Evolutionary conservation across 495 filamentous ascomycete species (phyloP).

Genomic region (Neurospora sp.): DNA sequence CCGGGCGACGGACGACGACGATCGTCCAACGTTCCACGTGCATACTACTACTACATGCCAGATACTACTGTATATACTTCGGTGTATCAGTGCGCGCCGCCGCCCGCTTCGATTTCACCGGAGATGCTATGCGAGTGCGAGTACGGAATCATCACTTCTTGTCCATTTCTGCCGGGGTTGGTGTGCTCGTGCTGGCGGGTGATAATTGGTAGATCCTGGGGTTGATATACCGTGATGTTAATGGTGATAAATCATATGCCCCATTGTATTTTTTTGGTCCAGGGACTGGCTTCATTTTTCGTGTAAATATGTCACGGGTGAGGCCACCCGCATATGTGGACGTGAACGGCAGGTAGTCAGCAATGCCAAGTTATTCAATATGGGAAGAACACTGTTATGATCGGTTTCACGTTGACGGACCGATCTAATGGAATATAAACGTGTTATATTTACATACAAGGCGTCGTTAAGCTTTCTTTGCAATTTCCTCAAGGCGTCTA

Average conservation of each 20-base stretch:
- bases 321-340: neutral
- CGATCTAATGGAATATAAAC: neutral
- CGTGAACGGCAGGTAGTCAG: neutral
- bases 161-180: neutral
- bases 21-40: neutral
- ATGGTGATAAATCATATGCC: neutral
- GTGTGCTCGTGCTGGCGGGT: neutral
- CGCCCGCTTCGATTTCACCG: neutral
- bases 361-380: neutral
- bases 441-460: neutral
- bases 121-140: neutral
- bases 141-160: neutral
- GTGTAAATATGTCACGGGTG: neutral
- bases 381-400: neutral
- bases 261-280: neutral
- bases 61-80: neutral
- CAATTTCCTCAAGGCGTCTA: neutral
- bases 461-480: neutral
- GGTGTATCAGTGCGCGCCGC: neutral
- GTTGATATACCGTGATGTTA: neutral
- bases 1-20: neutral
- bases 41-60: neutral
- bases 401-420: neutral
- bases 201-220: neutral
- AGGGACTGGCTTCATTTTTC: neutral